A percentile compares a stretch with the other conserved stretches of the same genome.
Evolutionary conservation across 2,329 filamentous ascomycete species (phyloP).

Genomic region (Zymoseptoria ardabiliae): DNA sequence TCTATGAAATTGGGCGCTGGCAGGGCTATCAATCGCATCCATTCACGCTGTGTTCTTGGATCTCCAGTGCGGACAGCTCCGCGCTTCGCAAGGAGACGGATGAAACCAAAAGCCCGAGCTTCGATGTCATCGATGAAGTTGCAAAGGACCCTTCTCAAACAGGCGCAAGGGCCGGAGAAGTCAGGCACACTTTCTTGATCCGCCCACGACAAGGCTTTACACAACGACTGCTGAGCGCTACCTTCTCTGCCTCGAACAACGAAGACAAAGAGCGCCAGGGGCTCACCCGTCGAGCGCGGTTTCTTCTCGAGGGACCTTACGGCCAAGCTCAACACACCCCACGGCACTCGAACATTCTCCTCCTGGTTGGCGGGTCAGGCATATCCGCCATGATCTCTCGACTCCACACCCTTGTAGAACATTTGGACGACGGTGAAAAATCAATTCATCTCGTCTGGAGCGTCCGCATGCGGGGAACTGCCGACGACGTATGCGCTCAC

Average conservation of each 20-base stretch:
- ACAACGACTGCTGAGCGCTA: slow-evolving; percentile 32
- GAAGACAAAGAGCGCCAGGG: not conserved
- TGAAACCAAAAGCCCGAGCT: not conserved
- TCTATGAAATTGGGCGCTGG: slow-evolving; percentile 40
- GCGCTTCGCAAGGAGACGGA: not conserved
- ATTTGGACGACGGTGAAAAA: not conserved
- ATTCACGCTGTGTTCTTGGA: slow-evolving; percentile 37
- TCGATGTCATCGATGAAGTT: not conserved
- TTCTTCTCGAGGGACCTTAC: slow-evolving; percentile 10
- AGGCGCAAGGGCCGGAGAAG: not conserved
- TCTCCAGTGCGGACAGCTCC: not conserved
- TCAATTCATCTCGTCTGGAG: slow-evolving; percentile 4
- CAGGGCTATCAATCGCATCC: slow-evolving; percentile 46
- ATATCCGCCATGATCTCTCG: slow-evolving; percentile 5
- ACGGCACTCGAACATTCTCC: not conserved
- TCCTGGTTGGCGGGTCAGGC: slow-evolving; percentile 4
- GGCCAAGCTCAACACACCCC: not conserved
- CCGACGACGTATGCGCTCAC: not conserved
- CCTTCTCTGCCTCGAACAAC: not conserved
- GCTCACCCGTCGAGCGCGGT: not conserved
- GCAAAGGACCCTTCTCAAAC: slow-evolving; percentile 6
- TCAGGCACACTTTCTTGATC: slow-evolving; percentile 41
- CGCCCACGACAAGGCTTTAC: slow-evolving; percentile 47
- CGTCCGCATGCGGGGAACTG: not conserved
- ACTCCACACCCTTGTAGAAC: not conserved